Evolutionary conservation across 164 flowering plant genomes (phyloP), one percentile per base, ranked within the genome.

Genomic region (Aristolochia californica): DNA sequence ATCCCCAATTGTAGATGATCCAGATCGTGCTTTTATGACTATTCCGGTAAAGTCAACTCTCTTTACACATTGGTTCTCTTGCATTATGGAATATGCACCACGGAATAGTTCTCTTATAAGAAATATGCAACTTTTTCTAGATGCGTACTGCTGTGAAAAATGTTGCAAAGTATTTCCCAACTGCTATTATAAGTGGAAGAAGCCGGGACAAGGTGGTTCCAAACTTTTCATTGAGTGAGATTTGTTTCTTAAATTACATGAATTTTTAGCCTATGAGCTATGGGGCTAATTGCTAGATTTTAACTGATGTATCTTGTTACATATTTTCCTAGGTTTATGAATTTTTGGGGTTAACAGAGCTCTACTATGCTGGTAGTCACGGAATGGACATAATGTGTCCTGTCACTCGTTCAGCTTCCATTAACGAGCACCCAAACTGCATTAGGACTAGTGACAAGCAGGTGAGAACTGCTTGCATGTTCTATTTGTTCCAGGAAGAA

Each of bases 361-460:
- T 93, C 20, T 83, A 81, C 59, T 93, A 93, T 72, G 98, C 98
- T 20, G 98, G 98, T 62, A 93, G 98, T 72, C 98, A 93, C 76
- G 98, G 98, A 28, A 93, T 93, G 98, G 98, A 93, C 76, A 93
- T 93, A 49, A 75, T 78, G 76, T 71, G 85, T 30, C 94, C 98
- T 25, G 72, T 61, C 43, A 71, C 43, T 45, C 48, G 68, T 12
- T 26, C 67, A 2, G 51, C 20, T 18, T 58, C 79, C 30, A 57
- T 27, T 60, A 44, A 60, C 69, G 70, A 69, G 72, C 77, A 74
- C 62, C 66, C 71, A 24, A 60, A 71, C 57, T 70, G 67, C 74
- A 70, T 65, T 63, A 76, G 66, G 62, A 68, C 82, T 56, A 68
- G 82, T 76, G 78, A 80, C 75, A 56, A 66, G 62, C 76, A 75